Evolutionary conservation across 2,329 filamentous ascomycete species (phyloP).

Genomic region (Pestalotiopsis sp.): DNA sequence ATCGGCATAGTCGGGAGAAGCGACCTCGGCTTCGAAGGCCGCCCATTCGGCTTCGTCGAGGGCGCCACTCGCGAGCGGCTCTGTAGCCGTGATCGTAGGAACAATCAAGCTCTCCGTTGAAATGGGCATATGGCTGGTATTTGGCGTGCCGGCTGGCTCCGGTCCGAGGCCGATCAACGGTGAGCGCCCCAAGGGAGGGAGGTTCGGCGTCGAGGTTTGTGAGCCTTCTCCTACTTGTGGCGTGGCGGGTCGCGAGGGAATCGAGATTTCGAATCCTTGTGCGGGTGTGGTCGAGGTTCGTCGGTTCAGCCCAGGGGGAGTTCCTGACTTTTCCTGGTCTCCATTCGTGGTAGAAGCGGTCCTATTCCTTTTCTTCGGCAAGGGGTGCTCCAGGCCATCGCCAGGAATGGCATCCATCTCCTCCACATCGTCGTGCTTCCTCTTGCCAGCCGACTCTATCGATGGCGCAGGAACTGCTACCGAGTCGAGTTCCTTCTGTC

Average conservation of each 20-base stretch:
- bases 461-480: conserved; percentile 15
- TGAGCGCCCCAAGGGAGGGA: conserved; percentile 37
- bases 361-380: conserved; percentile 34
- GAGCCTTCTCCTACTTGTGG: conserved; percentile 48
- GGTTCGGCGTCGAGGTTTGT: conserved; percentile 44
- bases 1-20: conserved; percentile 41
- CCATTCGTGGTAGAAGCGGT: conserved; percentile 28
- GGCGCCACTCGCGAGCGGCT: conserved; percentile 3
- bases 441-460: conserved; percentile 24
- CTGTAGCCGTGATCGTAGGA: conserved; percentile 11
- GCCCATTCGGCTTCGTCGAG: conserved; percentile 82
- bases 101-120: conserved; percentile 23
- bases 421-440: conserved; percentile 30
- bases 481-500: conserved; percentile 34
- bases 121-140: conserved; percentile 21
- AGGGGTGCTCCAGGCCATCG: conserved; percentile 22
- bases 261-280: conserved; percentile 62
- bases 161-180: conserved; percentile 32
- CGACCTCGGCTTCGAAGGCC: conserved; percentile 84
- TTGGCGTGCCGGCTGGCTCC: conserved; percentile 17
- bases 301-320: conserved; percentile 47
- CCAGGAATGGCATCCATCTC: conserved; percentile 32
- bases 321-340: conserved; percentile 29
- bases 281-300: conserved; percentile 54
- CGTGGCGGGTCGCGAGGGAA: conserved; percentile 66